phyloP scores from a whole-genome alignment of 2,329 filamentous ascomycete species.

The Arthroderma sp. region DNA sequence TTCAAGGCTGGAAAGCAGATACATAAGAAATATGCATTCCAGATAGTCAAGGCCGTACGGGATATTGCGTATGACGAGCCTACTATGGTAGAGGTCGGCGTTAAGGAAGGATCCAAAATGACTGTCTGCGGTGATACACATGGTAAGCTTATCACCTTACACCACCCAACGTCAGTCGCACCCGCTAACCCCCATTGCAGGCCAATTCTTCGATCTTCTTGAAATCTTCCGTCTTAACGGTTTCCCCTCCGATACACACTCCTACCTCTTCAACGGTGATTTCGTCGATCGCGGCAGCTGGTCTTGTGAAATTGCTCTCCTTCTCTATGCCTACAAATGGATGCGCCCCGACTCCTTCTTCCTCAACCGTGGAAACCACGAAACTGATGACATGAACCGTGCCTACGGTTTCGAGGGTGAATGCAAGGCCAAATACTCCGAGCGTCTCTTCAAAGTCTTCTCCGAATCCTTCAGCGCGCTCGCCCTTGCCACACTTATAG shows the following conservation, averaged over 20 bases:
- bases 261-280: conserved; percentile 96
- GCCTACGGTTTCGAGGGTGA: conserved; percentile 98
- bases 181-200: conserved; percentile 33
- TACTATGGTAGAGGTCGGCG: conserved; percentile 89
- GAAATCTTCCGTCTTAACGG: conserved; percentile 92
- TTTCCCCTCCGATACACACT: conserved; percentile 69
- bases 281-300: conserved; percentile 96
- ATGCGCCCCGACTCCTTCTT: conserved; percentile 77
- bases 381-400: conserved; percentile 98
- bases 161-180: too few species aligned
- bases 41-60: conserved; percentile 83
- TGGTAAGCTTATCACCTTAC: conserved; percentile 41
- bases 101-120: conserved; percentile 63
- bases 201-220: conserved; percentile 95
- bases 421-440: conserved; percentile 96
- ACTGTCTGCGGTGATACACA: conserved; percentile 98
- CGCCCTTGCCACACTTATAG: conserved; percentile 81
- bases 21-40: conserved; percentile 92
- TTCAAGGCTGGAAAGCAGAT: conserved; percentile 96
- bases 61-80: conserved; percentile 83
- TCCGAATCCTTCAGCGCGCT: conserved; percentile 95
- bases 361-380: conserved; percentile 95
- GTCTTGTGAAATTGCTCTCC: conserved; percentile 91
- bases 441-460: conserved; percentile 91
- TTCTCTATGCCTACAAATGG: conserved; percentile 97